Base-by-base conservation (phyloP, 1,284 basidiomycete species). In the Cutaneotrichosporon sp. region DNA sequence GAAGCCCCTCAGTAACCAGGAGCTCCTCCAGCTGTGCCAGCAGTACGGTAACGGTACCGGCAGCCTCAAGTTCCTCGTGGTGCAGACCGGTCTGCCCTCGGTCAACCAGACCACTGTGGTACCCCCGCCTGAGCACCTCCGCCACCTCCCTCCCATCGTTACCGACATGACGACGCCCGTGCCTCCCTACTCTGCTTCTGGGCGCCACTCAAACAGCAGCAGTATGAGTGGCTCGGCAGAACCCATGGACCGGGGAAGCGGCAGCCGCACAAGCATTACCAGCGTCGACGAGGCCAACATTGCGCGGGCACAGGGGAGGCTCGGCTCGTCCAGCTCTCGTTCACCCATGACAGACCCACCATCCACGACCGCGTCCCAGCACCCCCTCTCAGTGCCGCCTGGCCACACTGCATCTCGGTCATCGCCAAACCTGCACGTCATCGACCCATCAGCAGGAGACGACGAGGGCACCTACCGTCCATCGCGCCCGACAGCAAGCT, bases 1-100 rank as follows among this genome's bases (percentile, higher is more conserved):
- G 4, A 86, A 86, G 16, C 85, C 90, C 5, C 79, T 95, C 29
- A 79, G 83, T 4, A 86, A 89, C 66, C 87, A 90, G 24, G 81
- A 82, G 60, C 80, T 95, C 4, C 84, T 89, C 68, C 83, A 85
- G 18, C 81, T 92, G n/a, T 92, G 90, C 73, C 82, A 83, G 60
- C 83, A 85, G 38, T 80, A 85, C 25, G 91, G 89, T 46, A 91
- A 93, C 73, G 82, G 85, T 22, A 86, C 83, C 68, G 91, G 89
- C 16, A 85, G 84, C 22, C 85, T 94, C 69, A 93, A 92, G 79
- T 88, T 95, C 65, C 82, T 92, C 61, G 87, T 92, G 25, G 65
- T 72, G 47, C 78, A 79, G 58, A 76, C 72, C 11, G 60, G 69
- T n/a, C 60, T 76, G 1, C 71, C 72, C 6, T 29, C 29, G 29